These are phyloP conservation scores for Arachis hypogaea DNA, from an alignment of 306 rosid genomes.

Conservation along the genomic window DNA sequence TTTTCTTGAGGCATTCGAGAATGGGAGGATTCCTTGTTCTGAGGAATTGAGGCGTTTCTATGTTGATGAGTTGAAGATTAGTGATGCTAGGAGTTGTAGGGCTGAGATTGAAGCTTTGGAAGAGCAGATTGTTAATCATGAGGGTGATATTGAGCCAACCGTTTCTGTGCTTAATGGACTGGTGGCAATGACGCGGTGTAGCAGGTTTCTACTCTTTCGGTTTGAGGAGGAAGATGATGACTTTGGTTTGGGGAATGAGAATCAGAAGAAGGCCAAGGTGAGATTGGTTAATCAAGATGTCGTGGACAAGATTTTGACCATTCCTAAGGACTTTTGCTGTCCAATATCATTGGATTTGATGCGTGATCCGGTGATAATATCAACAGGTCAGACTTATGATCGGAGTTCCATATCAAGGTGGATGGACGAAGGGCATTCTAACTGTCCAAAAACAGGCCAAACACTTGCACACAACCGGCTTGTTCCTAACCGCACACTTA, in stretches of 20 bases:
- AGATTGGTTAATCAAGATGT: constrained; percentile 65
- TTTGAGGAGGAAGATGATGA: constrained; percentile 84
- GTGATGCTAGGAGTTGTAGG: constrained; percentile 59
- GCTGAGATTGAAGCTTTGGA: constrained; percentile 75
- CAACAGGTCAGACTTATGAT: constrained; percentile 82
- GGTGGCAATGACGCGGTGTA: constrained; percentile 67
- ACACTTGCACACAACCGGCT: constrained; percentile 59
- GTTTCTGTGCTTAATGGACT: constrained; percentile 73
- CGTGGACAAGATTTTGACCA: constrained; percentile 61
- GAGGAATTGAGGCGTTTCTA: constrained; percentile 50
- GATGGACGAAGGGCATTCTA: constrained; percentile 84
- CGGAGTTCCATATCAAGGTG: constrained; percentile 73
- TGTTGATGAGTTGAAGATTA: constrained; percentile 57
- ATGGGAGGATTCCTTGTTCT: constrained; percentile 55
- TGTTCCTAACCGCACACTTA: constrained; percentile 70
- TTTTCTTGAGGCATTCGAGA: constrained; percentile 62
- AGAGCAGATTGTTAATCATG: constrained; percentile 84
- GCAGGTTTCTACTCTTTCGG: constrained; percentile 76
- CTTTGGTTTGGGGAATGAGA: constrained; percentile 40
- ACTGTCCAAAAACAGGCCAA: constrained; percentile 82
- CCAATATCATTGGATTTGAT: constrained; percentile 80
- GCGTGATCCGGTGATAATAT: constrained; percentile 80
- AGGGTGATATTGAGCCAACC: constrained; percentile 77
- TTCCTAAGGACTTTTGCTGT: constrained; percentile 80
- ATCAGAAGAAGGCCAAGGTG: constrained; percentile 54